Evolutionary conservation across 1,284 basidiomycete species (phyloP), one percentile per base, ranked within the genome.

Genomic region (Polyporus tsugae): DNA sequence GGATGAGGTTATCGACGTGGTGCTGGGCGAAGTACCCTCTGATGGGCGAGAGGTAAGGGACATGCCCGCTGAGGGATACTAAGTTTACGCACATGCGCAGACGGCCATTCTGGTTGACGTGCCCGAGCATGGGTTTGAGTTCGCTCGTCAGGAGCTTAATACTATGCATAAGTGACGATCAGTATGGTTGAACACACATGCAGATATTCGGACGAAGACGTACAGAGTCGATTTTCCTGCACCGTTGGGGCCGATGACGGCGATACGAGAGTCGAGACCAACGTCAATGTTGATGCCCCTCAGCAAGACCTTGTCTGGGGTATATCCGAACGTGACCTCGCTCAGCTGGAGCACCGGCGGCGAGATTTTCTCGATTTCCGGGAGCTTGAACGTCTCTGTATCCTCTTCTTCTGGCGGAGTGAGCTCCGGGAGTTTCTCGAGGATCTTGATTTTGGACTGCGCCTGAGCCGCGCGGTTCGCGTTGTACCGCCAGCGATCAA

Each of bases 141-240:
- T 97, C 95, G n/a, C 95, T 95, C 0, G 95, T 98, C 60, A 99
- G 84, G 15, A 99, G 82, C 80, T 99, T 99, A 84, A 99, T 96
- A 33, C 95, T 94, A 68, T 49, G 1, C 29, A 25, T n/a, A 6
- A 46, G 44, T 25, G 62, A 39, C 60, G 15, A 22, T 19, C 22
- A 60, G 39, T 13, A 33, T 0, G 13, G 6, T 19, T 33, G 11
- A 29, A 41, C 2, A 17, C 10, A 2, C 6, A 6, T 19, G 33
- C 7, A 7, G 55, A 38, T 42, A 22, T 39, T 22, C 2, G 4
- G 13, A 25, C n/a, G 19, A 38, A 38, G 36, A 75, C 88, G 66
- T 73, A 92, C 91, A 94, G 78, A 6, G 92, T 94, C 38, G 91
- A 94, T 78, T 95, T 95, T 82, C 93, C 92, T 49, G 91, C 89